These are phyloP conservation scores for Arbutus unedo DNA, from an alignment of 148 eudicot species.

Conservation along the genomic window DNA sequence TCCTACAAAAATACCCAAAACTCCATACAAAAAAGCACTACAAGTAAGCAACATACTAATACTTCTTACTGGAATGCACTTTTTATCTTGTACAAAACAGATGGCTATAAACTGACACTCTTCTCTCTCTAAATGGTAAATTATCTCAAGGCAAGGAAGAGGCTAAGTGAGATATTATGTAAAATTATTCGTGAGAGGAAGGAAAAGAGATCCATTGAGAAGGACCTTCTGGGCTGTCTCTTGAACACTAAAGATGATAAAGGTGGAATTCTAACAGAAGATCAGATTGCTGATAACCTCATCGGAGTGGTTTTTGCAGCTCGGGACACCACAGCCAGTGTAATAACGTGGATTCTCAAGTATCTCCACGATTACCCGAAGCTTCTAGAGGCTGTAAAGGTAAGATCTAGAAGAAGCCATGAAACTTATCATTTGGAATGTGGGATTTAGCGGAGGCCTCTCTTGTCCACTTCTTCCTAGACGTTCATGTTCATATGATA, in stretches of 20 bases:
- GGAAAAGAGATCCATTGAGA: conserved; percentile 45
- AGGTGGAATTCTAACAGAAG: conserved; percentile 47
- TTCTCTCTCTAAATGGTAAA: not conserved
- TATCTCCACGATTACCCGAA: conserved; percentile 56
- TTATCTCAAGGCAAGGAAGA: conserved; percentile 55
- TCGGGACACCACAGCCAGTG: conserved; percentile 94
- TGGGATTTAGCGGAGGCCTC: not conserved
- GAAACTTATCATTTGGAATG: not conserved
- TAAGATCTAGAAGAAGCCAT: conserved; percentile 23
- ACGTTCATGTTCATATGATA: not conserved
- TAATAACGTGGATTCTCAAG: conserved; percentile 77
- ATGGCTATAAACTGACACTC: conserved; percentile 1
- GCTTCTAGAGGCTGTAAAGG: conserved; percentile 59
- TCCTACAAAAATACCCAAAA: conserved; percentile 41
- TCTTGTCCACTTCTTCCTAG: conserved; percentile 11
- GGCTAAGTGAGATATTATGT: conserved; percentile 39
- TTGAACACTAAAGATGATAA: conserved; percentile 58
- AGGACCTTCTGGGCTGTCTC: conserved; percentile 54
- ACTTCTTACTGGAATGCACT: not conserved
- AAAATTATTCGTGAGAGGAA: conserved; percentile 60
- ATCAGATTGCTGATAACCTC: conserved; percentile 69
- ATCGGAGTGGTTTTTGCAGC: conserved; percentile 91
- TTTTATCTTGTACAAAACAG: not conserved
- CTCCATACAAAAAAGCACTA: conserved; percentile 40
- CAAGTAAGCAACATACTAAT: conserved; percentile 25